Base-by-base conservation (phyloP, 257 asterid genomes). In the Nyctanthes arbortristis region DNA sequence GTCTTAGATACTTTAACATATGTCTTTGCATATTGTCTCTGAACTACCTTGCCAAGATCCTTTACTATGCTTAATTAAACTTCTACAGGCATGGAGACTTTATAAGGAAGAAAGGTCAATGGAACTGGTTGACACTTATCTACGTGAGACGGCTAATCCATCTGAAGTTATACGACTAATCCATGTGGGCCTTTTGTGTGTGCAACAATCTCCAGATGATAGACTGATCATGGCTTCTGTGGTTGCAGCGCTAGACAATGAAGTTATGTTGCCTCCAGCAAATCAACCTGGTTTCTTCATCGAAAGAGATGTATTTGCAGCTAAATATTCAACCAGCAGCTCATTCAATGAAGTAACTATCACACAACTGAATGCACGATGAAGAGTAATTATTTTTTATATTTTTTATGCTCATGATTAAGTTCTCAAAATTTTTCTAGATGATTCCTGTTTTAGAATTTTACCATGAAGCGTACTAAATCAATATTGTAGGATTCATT, bases 21-120 rank as follows among this genome's bases (percentile, higher is more conserved):
- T 39, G 18, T n/a, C 47, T 39, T 3, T 13, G 18, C 14, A 11
- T 39, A 12, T 3, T 11, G 0, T 39, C 47, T 39, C 14, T 12
- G 14, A 11, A 13, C 18, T 39, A 13, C 2, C 1, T 39, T 2
- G 4, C 5, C 47, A 37, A 3, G 18, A 39, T 39, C 4, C 10
- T 6, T 31, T 61, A 68, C 25, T 57, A 16, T 22, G 18, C n/a
- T n/a, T n/a, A n/a, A 13, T 30, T 43, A 30, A 20, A 12, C 67
- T 54, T 63, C 9, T 5, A 45, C 74, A 82, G 87, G 78, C 79
- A 8, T 82, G 87, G 84, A 76, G 36, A 32, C 84, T 82, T 18
- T 18, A 73, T 61, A 69, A n/a, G 70, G 84, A 82, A 76, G 84
- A 67, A 3, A 69, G 63, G 61, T 56, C 75, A 13, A 1, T 52